Base-by-base conservation (phyloP, 1,139 yeast species). In the Pichia sp. region DNA sequence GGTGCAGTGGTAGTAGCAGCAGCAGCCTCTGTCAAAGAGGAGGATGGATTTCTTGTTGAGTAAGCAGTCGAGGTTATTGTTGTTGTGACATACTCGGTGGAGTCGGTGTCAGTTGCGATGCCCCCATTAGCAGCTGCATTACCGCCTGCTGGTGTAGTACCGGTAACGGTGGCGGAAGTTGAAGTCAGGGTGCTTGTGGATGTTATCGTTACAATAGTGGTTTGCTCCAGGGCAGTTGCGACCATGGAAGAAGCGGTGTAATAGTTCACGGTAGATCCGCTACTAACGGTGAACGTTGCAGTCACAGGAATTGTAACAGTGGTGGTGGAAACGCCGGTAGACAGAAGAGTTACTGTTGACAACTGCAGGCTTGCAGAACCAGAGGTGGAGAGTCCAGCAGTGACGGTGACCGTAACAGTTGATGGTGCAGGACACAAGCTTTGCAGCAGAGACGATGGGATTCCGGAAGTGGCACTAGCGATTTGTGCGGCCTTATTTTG, bases 241-340 rank as follows among this genome's bases (percentile, higher is more conserved):
- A 64, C 46, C 31, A 58, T 59, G 1, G 72, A 63, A 24, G 70
- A 57, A 17, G 71, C 64, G 42, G 71, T 64, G 24, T 63, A 45
- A 30, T 62, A 61, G 10, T 67, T 59, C 17, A 62, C 43, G 4
- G 64, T 58, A 3, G 67, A 61, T 17, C 71, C 71, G 12, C 61
- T 55, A 17, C 70, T 64, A 49, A 68, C 50, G 10, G 71, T 64
- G 47, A 70, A 58, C 2, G 70, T 65, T 8, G 67, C 67, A 33
- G 67, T 63, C 30, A 69, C 57, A 34, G 72, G 70, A 48, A 70
- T 41, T 4, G 69, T 65, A n/a, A 63, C 40, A 7, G 67, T 63
- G 4, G 62, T 61, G 20, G 63, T 52, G 20, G 51, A 55, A 41
- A 56, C 54, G 17, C 52, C 46, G 5, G 61, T 46, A 4, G 60